Evolutionary conservation across 176 grass and related monocot genomes (phyloP).

Genomic region (Oryza brachyantha): DNA sequence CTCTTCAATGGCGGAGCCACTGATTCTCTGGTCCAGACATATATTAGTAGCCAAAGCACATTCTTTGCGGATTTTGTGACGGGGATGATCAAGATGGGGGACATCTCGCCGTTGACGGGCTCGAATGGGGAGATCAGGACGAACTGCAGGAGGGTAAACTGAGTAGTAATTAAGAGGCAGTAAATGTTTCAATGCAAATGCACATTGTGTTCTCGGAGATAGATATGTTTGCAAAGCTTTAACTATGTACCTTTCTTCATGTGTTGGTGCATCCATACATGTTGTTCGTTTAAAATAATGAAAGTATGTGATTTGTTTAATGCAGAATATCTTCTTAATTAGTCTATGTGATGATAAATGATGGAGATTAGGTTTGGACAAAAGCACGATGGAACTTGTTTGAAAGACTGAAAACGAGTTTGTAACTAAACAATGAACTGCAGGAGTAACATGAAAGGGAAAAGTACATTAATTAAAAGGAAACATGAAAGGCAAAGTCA

Average conservation of each 20-base stretch:
- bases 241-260: not conserved
- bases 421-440: not conserved
- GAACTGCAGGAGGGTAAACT: constrained; percentile 49
- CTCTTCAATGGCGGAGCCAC: constrained; percentile 53
- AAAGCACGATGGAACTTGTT: not conserved
- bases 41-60: not conserved
- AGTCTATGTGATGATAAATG: not conserved
- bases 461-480: no score
- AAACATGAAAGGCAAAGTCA: not conserved
- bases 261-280: not conserved
- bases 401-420: not conserved
- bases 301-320: not conserved
- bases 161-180: not conserved
- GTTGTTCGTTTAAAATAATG: not conserved
- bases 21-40: constrained; percentile 22
- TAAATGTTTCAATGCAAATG: not conserved
- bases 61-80: constrained; percentile 56
- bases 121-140: constrained; percentile 57
- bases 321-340: not conserved
- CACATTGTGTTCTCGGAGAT: not conserved
- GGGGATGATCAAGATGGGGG: constrained; percentile 65
- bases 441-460: not conserved
- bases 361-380: not conserved
- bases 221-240: not conserved
- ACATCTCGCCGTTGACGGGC: constrained; percentile 42